Evolutionary conservation across 208 protist species (phyloP).

Genomic region (Acanthamoeba comandoni): DNA sequence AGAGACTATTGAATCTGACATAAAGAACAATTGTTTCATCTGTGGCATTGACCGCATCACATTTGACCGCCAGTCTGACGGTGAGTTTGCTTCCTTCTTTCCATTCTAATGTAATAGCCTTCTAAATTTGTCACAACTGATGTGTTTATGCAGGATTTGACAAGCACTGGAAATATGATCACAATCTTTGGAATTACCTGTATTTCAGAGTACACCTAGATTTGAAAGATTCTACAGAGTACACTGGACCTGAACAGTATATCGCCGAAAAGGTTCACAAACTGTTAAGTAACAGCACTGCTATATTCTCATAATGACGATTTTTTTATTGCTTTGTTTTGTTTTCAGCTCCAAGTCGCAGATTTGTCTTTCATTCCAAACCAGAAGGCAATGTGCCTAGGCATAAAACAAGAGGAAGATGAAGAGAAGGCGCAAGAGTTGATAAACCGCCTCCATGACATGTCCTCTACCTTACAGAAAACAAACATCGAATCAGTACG

Average conservation of each 20-base stretch:
- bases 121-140: no score
- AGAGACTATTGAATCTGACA: constrained; percentile 81
- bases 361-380: constrained; percentile 76
- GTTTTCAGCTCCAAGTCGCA: neutral
- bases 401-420: constrained; percentile 33
- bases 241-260: constrained; percentile 88
- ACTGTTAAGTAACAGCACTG: neutral
- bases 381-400: constrained; percentile 68
- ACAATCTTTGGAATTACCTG: constrained; percentile 96
- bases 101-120: no score
- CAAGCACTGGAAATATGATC: constrained; percentile 91
- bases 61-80: constrained; percentile 88
- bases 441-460: constrained; percentile 6
- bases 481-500: constrained; percentile 1
- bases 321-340: no score
- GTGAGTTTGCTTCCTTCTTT: neutral
- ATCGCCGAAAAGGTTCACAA: constrained; percentile 77
- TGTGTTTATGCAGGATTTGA: constrained; percentile 90
- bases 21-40: constrained; percentile 93
- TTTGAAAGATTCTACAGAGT: constrained; percentile 84
- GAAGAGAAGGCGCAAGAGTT: constrained; percentile 53
- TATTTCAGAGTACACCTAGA: constrained; percentile 89
- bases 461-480: constrained; percentile 33
- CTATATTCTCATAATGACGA: neutral
- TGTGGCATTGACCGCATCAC: constrained; percentile 91